phyloP scores from a whole-genome alignment of 2,329 filamentous ascomycete species.

The Pyricularia sp. region DNA sequence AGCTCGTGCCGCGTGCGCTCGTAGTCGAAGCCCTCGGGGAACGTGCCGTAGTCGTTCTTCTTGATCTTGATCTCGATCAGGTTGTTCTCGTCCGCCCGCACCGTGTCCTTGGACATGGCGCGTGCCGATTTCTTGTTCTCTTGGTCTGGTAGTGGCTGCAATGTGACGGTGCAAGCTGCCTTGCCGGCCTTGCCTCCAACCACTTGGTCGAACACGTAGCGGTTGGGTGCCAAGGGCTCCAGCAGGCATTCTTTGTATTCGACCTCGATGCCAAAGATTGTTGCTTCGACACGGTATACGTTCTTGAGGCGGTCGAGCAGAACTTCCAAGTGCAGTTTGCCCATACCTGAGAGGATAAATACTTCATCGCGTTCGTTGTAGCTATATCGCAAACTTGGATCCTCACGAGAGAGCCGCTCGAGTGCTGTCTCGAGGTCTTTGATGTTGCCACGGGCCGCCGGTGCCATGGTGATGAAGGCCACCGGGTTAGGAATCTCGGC shows the following conservation, averaged over 20 bases:
- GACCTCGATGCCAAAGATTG: constrained; percentile 87
- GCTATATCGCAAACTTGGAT: constrained; percentile 78
- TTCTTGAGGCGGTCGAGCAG: constrained; percentile 77
- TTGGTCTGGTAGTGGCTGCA: constrained; percentile 41
- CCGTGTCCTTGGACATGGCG: background rate
- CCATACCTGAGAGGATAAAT: constrained; percentile 91
- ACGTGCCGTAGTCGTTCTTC: constrained; percentile 31
- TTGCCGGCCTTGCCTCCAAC: constrained; percentile 70
- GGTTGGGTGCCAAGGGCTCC: constrained; percentile 39
- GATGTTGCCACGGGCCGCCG: constrained; percentile 47
- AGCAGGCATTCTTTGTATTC: constrained; percentile 81
- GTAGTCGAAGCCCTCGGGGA: constrained; percentile 28
- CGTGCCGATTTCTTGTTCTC: constrained; percentile 4
- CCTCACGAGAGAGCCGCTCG: constrained; percentile 70
- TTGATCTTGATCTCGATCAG: constrained; percentile 41
- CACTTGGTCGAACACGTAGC: constrained; percentile 59
- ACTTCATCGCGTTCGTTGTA: constrained; percentile 84
- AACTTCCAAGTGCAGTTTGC: constrained; percentile 88
- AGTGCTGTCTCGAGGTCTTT: constrained; percentile 68
- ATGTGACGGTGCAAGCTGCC: constrained; percentile 56
- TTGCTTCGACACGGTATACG: constrained; percentile 74
- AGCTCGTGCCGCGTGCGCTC: constrained; percentile 46
- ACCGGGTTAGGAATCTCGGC: constrained; percentile 87
- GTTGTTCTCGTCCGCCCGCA: constrained; percentile 55
- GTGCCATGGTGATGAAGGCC: constrained; percentile 91